Percentiles rank a stretch among this genome's conserved stretches.
Evolutionary conservation across 257 asterid genomes (phyloP).

Genomic region (Solanum chilense): DNA sequence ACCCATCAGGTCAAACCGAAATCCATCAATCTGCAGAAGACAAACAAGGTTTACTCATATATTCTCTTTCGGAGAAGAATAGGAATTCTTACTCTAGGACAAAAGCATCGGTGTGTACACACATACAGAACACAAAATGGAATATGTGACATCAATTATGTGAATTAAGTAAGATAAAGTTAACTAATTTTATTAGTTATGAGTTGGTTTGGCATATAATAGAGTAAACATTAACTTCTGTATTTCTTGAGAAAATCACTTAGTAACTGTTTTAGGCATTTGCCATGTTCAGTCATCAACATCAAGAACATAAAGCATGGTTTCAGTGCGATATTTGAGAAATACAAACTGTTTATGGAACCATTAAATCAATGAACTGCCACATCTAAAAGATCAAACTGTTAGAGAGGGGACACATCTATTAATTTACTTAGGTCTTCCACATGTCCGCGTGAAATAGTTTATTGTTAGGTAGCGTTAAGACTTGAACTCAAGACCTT

Average conservation of each 20-base stretch:
- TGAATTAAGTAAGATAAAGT: not conserved
- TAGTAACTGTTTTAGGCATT: not conserved
- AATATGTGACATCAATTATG: not conserved
- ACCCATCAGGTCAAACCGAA: conserved; percentile 97
- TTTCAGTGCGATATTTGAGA: not conserved
- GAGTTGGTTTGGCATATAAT: not conserved
- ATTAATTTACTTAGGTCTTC: not conserved
- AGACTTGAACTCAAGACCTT: not conserved
- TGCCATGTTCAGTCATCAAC: not conserved
- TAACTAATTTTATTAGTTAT: not conserved
- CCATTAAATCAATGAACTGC: not conserved
- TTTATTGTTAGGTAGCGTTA: not conserved
- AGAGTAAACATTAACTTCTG: not conserved
- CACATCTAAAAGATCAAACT: not conserved
- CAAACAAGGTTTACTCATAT: not conserved
- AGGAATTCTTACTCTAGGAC: not conserved
- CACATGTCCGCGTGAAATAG: not conserved
- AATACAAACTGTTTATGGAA: not conserved
- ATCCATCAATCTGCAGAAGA: conserved; percentile 83
- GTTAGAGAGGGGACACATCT: not conserved
- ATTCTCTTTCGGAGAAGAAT: not conserved
- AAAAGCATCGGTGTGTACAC: not conserved
- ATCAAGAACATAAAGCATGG: not conserved
- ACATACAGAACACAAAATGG: not conserved
- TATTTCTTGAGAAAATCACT: not conserved